These are phyloP conservation scores for Hyaloscypha bicolor DNA, from an alignment of 495 filamentous ascomycete genomes.

Conservation along the genomic window DNA sequence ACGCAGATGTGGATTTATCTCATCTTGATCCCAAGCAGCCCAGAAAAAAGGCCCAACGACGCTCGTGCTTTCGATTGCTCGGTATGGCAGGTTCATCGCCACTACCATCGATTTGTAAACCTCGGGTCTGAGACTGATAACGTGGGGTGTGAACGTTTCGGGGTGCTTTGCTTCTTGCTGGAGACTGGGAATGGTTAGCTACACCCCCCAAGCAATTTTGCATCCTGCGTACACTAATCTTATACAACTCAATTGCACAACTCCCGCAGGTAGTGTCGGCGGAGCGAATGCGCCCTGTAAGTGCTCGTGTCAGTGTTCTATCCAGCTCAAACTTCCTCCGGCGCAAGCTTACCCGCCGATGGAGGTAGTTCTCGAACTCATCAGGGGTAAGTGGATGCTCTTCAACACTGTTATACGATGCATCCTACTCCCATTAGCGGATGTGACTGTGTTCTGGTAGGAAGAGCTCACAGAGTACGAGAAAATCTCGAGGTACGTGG, in stretches of 20 bases:
- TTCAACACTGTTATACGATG: conserved; percentile 45
- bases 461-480: conserved; percentile 51
- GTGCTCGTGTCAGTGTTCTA: conserved; percentile 9
- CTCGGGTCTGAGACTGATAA: conserved; percentile 44
- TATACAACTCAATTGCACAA: conserved; percentile 45
- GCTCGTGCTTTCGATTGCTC: conserved; percentile 51
- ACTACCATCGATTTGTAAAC: conserved; percentile 47
- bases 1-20: conserved; percentile 53
- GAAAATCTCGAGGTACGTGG: conserved; percentile 55
- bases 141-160: conserved; percentile 52
- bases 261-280: conserved; percentile 41
- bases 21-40: conserved; percentile 53
- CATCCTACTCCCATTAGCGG: conserved; percentile 35
- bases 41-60: conserved; percentile 60
- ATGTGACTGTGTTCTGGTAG: background rate
- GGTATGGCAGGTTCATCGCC: conserved; percentile 48
- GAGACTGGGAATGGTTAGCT: conserved; percentile 39
- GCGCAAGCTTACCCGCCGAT: conserved; percentile 43
- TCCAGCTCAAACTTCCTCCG: background rate
- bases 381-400: conserved; percentile 49
- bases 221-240: conserved; percentile 48
- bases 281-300: conserved; percentile 52
- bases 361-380: conserved; percentile 57
- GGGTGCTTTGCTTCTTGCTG: conserved; percentile 51
- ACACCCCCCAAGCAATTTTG: background rate